Evolutionary conservation across 1,284 basidiomycete genomes (phyloP).

Genomic region (Earliella scabrosa): DNA sequence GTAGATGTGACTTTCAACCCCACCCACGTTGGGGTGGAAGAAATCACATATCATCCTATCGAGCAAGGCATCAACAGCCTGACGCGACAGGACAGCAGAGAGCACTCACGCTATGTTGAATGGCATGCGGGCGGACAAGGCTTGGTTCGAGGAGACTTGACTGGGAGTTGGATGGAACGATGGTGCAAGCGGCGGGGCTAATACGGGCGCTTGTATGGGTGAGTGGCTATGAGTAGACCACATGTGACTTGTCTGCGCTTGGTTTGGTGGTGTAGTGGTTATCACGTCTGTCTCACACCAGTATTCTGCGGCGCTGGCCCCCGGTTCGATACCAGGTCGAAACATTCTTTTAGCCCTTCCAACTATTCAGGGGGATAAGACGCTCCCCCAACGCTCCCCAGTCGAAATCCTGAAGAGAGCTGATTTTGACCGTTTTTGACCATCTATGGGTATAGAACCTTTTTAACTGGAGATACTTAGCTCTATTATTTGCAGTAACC

Average conservation of each 20-base stretch:
- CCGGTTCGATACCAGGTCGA: conserved; percentile 34
- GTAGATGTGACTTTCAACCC: conserved; percentile 97
- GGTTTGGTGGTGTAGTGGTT: conserved; percentile 39
- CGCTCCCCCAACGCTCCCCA: too few relatives aligned
- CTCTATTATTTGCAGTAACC: too few relatives aligned
- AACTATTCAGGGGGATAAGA: too few relatives aligned
- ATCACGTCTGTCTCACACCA: conserved; percentile 37
- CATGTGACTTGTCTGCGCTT: not conserved
- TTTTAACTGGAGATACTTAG: too few relatives aligned
- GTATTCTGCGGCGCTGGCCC: conserved; percentile 22
- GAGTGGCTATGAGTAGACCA: too few relatives aligned
- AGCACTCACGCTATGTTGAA: conserved; percentile 24
- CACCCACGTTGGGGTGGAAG: conserved; percentile 94
- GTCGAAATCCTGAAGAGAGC: too few relatives aligned
- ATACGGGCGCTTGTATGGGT: too few relatives aligned
- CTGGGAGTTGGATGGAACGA: not conserved
- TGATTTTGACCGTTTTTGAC: conserved; percentile 11
- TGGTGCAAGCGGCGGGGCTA: too few relatives aligned
- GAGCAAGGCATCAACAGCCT: not conserved
- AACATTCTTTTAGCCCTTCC: too few relatives aligned
- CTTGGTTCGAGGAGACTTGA: not conserved
- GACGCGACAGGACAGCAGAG: too few relatives aligned
- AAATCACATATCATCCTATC: conserved; percentile 98
- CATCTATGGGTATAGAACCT: too few relatives aligned
- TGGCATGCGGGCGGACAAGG: conserved; percentile 17